Conservation (phyloP, 192 early-diverging fungal species). For the Umbelopsis sp. region DNA sequence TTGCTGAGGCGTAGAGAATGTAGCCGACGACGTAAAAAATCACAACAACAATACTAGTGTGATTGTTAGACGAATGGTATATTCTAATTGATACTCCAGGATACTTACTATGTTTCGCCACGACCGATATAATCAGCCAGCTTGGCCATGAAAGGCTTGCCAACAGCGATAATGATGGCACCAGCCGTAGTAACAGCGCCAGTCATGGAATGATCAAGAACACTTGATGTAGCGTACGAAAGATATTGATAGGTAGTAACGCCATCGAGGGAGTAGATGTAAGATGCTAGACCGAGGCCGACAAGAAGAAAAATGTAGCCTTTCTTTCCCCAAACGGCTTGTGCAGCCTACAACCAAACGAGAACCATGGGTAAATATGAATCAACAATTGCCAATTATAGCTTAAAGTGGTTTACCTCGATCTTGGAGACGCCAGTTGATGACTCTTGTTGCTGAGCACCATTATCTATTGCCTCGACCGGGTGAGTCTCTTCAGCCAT, state of each 20-base stretch:
- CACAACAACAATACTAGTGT: not conserved
- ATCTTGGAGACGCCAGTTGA: not conserved
- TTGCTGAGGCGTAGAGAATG: not conserved
- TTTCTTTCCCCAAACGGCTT: not conserved
- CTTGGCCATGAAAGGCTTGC: conserved; percentile 17
- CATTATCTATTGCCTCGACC: not conserved
- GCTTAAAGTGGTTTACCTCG: not conserved
- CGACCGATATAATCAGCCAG: conserved; percentile 30
- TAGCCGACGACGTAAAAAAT: conserved; percentile 9
- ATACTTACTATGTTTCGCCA: conserved; percentile 3
- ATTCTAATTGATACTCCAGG: conserved; percentile 11
- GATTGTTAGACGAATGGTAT: not conserved
- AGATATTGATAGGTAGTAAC: conserved; percentile 3
- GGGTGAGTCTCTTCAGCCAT: too few species aligned
- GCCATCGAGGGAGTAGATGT: conserved; percentile 1
- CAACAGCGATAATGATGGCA: conserved; percentile 20
- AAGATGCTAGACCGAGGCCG: not conserved
- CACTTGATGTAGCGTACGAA: conserved; percentile 16
- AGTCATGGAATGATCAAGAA: conserved; percentile 21
- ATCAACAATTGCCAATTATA: not conserved
- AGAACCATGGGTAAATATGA: not conserved
- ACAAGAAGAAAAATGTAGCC: not conserved
- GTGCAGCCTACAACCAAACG: not conserved
- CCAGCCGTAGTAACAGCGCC: conserved; percentile 8
- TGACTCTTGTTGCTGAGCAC: not conserved